Evolutionary conservation across 345 rosid species (phyloP).

Genomic region (Aethionema arabicum): DNA sequence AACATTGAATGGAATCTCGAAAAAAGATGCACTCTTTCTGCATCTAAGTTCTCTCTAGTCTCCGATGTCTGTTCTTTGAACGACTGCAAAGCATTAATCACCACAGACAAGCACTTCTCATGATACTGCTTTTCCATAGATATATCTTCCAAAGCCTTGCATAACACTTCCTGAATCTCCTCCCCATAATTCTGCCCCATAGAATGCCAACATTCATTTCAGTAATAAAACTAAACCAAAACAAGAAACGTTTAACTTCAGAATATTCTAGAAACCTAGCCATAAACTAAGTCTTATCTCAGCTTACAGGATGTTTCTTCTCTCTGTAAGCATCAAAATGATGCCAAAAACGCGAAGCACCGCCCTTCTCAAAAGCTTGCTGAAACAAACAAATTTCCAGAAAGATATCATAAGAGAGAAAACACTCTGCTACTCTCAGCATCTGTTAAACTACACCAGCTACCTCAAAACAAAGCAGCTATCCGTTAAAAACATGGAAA

Average conservation of each 20-base stretch:
- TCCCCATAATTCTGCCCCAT: conserved; percentile 44
- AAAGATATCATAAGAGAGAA: neutral
- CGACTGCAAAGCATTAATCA: conserved; percentile 59
- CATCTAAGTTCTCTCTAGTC: conserved; percentile 40
- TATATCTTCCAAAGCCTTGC: conserved; percentile 69
- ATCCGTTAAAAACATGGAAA: neutral
- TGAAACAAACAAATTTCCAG: conserved; percentile 32
- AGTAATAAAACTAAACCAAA: conserved; percentile 13
- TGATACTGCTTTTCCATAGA: conserved; percentile 55
- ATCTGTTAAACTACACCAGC: neutral
- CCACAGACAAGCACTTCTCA: conserved; percentile 67
- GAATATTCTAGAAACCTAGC: conserved; percentile 1
- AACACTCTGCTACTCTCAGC: conserved; percentile 3
- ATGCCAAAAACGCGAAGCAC: conserved; percentile 65
- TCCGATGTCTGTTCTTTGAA: conserved; percentile 38
- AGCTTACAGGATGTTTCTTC: conserved; percentile 41
- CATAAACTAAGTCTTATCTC: conserved; percentile 4
- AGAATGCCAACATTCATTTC: neutral
- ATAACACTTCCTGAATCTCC: conserved; percentile 59
- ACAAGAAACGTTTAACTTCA: neutral
- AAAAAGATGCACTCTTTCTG: conserved; percentile 46
- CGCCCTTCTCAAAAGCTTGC: conserved; percentile 62
- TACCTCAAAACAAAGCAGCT: conserved; percentile 1
- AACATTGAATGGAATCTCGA: conserved; percentile 69
- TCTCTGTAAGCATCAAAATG: conserved; percentile 58